Base-by-base conservation (phyloP, 805 yeast genomes). In the Kregervanrija pseudodelftensis region DNA sequence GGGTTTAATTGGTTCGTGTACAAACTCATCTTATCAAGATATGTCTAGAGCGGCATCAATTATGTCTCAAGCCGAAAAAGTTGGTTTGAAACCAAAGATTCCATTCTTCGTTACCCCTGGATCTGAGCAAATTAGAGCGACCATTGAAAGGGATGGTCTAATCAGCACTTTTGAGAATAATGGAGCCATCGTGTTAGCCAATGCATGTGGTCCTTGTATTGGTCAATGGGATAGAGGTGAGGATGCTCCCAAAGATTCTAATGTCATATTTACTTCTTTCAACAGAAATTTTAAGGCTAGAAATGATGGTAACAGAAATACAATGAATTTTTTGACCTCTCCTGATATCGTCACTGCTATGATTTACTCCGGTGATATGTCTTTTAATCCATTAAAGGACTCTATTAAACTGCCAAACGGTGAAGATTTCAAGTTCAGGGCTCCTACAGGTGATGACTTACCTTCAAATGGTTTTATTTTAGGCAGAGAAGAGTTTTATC, bases 161-260 rank as follows among this genome's bases (percentile, higher is more conserved):
- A 79, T 91, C 57, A 74, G 83, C 57, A 84, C 93, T 55, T 89
- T 91, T 69, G 80, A 82, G 63, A 88, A 87, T 61, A 85, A 84
- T 59, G 97, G 97, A 57, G 98, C 95, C 66, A 77, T 83, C 49
- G 97, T 91, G 45, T 74, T 91, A 64, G 97, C 98, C 50, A 91
- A 91, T 65, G 98, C 98, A 48, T 91, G 98, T 77, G 98, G 98
- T 63, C 98, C 98, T 64, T 90, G 98, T 79, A 90, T 90, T 64
- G 98, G 98, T 63, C 97, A 91, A 76, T 91, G 98, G 98, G 96
- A 90, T 68, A 85, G 98, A 72, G 69, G 69, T 39, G 85, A 76
- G 61, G 90, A 86, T 66, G 80, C 87, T 67, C 81, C 86, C 75
- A 88, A 86, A 77, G 95, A 86, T 69, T 85, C 87, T 73, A 91